These are phyloP conservation scores for Arctium minus DNA, from an alignment of 129 eudicot species.

Conservation along the genomic window DNA sequence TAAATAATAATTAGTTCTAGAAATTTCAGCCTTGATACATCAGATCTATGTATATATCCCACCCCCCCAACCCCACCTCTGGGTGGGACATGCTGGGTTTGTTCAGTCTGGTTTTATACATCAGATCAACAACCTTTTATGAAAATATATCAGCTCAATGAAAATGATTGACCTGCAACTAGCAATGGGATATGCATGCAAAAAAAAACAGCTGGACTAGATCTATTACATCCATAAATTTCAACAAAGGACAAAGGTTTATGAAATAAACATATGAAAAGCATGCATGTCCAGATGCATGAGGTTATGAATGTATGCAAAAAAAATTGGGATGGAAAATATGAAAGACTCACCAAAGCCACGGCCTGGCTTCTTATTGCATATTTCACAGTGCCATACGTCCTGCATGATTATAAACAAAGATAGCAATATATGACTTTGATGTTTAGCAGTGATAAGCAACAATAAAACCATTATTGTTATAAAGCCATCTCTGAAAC, in stretches of 20 bases:
- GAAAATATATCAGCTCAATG: background rate
- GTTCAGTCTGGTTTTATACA: background rate
- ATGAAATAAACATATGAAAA: background rate
- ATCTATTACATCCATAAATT: background rate
- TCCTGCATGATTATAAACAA: slow-evolving; percentile 55
- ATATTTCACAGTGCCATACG: slow-evolving; percentile 99
- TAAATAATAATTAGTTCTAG: background rate
- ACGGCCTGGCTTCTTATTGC: slow-evolving; percentile 98
- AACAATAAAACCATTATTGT: background rate
- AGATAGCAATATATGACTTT: slow-evolving; percentile 6
- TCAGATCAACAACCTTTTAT: background rate
- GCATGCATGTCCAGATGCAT: background rate
- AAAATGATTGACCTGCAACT: background rate
- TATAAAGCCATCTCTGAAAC: background rate
- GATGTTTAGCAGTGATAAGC: background rate
- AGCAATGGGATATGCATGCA: background rate
- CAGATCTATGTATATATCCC: background rate
- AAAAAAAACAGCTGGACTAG: background rate
- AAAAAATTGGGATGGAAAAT: background rate
- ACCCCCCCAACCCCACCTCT: background rate
- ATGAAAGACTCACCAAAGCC: slow-evolving; percentile 75
- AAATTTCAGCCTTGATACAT: background rate
- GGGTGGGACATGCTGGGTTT: background rate
- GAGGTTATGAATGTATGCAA: background rate
- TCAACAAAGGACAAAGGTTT: background rate